phyloP scores from a whole-genome alignment of 1,284 basidiomycete genomes.

The Leccinum griseonigrum region DNA sequence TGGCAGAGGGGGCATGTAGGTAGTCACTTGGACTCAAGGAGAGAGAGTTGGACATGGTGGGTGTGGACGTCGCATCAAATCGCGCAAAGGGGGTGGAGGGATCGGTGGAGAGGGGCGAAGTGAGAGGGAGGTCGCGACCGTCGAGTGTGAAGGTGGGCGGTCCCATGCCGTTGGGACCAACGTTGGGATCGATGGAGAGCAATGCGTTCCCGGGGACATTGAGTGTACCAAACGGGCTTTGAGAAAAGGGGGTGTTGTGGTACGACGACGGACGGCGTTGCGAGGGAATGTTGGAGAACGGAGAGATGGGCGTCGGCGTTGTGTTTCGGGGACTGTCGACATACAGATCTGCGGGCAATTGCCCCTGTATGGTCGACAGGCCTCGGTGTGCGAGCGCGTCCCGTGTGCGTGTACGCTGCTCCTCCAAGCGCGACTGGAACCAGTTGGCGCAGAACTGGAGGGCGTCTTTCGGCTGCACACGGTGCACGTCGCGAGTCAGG shows the following conservation, averaged over 20 bases:
- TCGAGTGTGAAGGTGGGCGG: slow-evolving; percentile 60
- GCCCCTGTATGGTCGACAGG: slow-evolving; percentile 44
- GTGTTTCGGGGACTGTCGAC: slow-evolving; percentile 44
- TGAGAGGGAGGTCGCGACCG: slow-evolving; percentile 57
- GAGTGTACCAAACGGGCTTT: slow-evolving; percentile 71
- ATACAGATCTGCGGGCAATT: slow-evolving; percentile 58
- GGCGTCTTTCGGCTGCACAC: slow-evolving; percentile 84
- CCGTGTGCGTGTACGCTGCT: slow-evolving; percentile 72
- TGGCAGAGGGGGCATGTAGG: slow-evolving; percentile 65
- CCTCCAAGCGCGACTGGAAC: slow-evolving; percentile 87
- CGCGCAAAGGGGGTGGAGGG: slow-evolving; percentile 47
- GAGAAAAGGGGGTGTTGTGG: slow-evolving; percentile 46
- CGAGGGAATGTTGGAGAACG: slow-evolving; percentile 46
- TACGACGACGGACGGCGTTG: slow-evolving; percentile 50
- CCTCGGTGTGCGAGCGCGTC: slow-evolving; percentile 58
- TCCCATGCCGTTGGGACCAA: slow-evolving; percentile 23
- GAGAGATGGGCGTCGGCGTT: slow-evolving; percentile 41
- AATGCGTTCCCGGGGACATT: slow-evolving; percentile 77
- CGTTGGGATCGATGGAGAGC: slow-evolving; percentile 45
- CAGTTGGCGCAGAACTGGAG: slow-evolving; percentile 95
- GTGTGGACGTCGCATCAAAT: slow-evolving; percentile 48
- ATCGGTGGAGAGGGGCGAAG: slow-evolving; percentile 51
- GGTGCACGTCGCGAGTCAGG: slow-evolving; percentile 81
- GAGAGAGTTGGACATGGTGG: slow-evolving; percentile 40
- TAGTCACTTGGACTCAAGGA: slow-evolving; percentile 55